phyloP scores from a whole-genome alignment of 2,329 filamentous ascomycete genomes.

The Teratosphaeria destructans region DNA sequence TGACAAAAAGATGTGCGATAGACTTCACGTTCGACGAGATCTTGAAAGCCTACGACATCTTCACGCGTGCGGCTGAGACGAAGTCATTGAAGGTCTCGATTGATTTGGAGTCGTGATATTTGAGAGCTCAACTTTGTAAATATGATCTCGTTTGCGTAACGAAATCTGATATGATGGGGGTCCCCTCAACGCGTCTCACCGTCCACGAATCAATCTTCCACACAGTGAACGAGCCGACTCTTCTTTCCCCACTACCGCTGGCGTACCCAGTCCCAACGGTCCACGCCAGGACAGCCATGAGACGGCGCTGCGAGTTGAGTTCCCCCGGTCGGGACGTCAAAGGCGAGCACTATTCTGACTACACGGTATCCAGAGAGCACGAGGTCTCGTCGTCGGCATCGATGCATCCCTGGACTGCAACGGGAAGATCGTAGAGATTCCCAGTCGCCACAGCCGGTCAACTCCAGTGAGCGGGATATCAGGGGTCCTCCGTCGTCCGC shows the following conservation, averaged over 20 bases:
- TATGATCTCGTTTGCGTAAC: background rate
- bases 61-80: constrained; percentile 15
- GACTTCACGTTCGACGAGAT: constrained; percentile 20
- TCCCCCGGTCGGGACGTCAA: background rate
- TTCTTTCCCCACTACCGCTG: background rate
- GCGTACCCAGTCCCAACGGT: background rate
- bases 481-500: background rate
- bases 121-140: background rate
- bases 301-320: background rate
- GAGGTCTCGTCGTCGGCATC: background rate
- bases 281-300: background rate
- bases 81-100: constrained; percentile 16
- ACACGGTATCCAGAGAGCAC: background rate
- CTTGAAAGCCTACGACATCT: constrained; percentile 18
- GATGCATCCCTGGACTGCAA: background rate
- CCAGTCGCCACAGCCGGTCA: background rate
- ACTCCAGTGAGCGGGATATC: too few species aligned
- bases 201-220: background rate
- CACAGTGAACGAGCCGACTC: background rate
- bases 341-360: background rate
- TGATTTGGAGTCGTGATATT: constrained; percentile 1
- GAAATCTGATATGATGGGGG: background rate
- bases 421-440: background rate
- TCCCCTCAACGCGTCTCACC: background rate
- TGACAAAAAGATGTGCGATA: background rate